A percentile compares a stretch with the other conserved stretches of the same genome.
Evolutionary conservation across 805 yeast species (phyloP).

Genomic region (Torulaspora delbrueckii): DNA sequence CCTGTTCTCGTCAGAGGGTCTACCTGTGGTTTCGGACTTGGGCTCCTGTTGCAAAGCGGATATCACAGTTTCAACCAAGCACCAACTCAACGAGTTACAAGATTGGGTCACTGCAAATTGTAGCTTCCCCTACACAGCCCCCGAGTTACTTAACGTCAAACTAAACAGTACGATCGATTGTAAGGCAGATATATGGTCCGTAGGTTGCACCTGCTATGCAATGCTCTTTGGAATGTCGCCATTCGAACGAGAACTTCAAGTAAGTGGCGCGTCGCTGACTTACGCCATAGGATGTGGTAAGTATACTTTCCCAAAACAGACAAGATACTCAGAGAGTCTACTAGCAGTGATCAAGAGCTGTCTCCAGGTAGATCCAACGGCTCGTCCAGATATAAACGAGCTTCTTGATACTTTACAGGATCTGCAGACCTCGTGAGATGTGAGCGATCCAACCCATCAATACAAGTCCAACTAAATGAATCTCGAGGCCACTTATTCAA

Average conservation of each 20-base stretch:
- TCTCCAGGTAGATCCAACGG: slow-evolving; percentile 52
- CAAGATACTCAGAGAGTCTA: slow-evolving; percentile 49
- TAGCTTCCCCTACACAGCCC: slow-evolving; percentile 83
- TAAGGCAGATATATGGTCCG: slow-evolving; percentile 82
- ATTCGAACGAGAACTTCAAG: slow-evolving; percentile 75
- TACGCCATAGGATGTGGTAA: slow-evolving; percentile 70
- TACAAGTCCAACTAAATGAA: background rate
- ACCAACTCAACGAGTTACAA: slow-evolving; percentile 69
- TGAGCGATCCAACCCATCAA: background rate
- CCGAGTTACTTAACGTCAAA: slow-evolving; percentile 77
- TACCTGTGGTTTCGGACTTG: slow-evolving; percentile 76
- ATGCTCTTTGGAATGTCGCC: slow-evolving; percentile 78
- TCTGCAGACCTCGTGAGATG: slow-evolving; percentile 27
- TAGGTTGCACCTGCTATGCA: slow-evolving; percentile 80
- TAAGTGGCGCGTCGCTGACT: slow-evolving; percentile 74
- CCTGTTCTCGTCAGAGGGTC: slow-evolving; percentile 68
- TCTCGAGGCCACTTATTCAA: background rate
- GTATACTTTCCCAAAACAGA: slow-evolving; percentile 39
- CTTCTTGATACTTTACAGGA: slow-evolving; percentile 49
- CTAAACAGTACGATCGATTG: slow-evolving; percentile 54
- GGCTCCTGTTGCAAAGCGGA: slow-evolving; percentile 74
- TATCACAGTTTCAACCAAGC: slow-evolving; percentile 49
- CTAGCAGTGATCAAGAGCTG: slow-evolving; percentile 56
- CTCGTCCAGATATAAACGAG: slow-evolving; percentile 61
- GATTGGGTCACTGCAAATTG: slow-evolving; percentile 75